Base-by-base conservation (phyloP, 169 alveolate genomes). In the Eimeria sp. region DNA sequence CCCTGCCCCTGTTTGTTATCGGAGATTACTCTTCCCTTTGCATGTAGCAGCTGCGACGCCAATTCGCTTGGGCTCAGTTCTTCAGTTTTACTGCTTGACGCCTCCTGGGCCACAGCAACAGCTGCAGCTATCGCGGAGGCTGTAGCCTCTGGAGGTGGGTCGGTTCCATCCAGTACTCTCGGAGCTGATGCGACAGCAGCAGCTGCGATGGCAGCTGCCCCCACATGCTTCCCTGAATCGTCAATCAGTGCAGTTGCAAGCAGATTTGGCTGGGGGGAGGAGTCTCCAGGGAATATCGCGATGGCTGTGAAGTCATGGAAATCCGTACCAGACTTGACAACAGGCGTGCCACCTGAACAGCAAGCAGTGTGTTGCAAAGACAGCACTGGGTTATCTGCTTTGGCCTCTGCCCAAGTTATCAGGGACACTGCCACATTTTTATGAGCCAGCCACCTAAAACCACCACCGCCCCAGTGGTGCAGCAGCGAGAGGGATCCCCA, bases 271-370 rank as follows among this genome's bases (percentile, higher is more conserved):
- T 87, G 94, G 7, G 94, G 94, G 13, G 88, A 58, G 63, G 92
- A 43, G 43, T 57, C 61, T 20, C 97, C 98, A 2, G 98, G 98
- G 92, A 83, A 89, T 3, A 97, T 97, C 5, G 97, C 96, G 40
- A 97, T 82, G 82, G 97, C 95, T 40, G 99, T 96, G 82, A 98
- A 95, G 51, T 98, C 98, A 89, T 97, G 96, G 92, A 98, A 98
- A 96, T 98, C 99, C 40, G 99, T 98, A 58, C 99, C 99, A 88
- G 98, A 96, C 95, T 98, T 98, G 40, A 97, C 97, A 22, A 98
- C 97, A 20, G 98, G 96, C 11, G 97, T 95, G 40, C 92, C 95
- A 9, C 96, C 98, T 94, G 94, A 70, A 30, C 54, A 70, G 27
- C 86, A 63, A 87, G 65, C 58, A 27, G 49, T 67, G 65, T 14